Conservation (phyloP, 176 grass and related monocot genomes). For the Elaeis guineensis region DNA sequence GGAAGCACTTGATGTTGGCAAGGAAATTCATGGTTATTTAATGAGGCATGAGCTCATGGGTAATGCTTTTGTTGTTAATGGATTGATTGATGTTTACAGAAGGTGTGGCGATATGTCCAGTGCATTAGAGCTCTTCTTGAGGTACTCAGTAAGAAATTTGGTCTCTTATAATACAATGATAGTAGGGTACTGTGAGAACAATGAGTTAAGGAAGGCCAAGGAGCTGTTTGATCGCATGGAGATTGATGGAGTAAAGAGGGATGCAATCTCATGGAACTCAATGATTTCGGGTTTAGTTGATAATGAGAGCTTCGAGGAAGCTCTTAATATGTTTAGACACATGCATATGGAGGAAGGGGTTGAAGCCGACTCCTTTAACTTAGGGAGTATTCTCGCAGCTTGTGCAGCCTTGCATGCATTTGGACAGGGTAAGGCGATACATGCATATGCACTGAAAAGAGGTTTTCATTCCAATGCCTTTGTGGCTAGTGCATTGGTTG, state of each 20-base stretch:
- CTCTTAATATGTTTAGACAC: slow-evolving; percentile 20
- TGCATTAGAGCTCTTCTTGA: slow-evolving; percentile 16
- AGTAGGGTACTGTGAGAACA: slow-evolving; percentile 19
- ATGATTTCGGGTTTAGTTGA: slow-evolving; percentile 31
- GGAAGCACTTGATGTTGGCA: slow-evolving; percentile 8
- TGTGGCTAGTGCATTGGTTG: slow-evolving; percentile 20
- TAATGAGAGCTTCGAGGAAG: slow-evolving; percentile 20
- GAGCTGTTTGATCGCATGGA: slow-evolving; percentile 23
- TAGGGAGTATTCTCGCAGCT: slow-evolving; percentile 15
- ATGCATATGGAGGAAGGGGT: slow-evolving; percentile 20
- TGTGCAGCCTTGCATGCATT: slow-evolving; percentile 19
- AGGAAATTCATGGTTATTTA: slow-evolving; percentile 27
- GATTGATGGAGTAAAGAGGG: slow-evolving; percentile 20
- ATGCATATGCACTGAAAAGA: slow-evolving; percentile 19
- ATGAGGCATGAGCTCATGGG: slow-evolving; percentile 13
- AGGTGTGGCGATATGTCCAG: slow-evolving; percentile 13
- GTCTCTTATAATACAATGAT: slow-evolving; percentile 26
- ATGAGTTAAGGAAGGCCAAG: slow-evolving; percentile 18
- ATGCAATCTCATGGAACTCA: slow-evolving; percentile 25
- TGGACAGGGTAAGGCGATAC: slow-evolving; percentile 21
- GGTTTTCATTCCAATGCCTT: slow-evolving; percentile 19
- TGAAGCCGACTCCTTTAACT: slow-evolving; percentile 18
- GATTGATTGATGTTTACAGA: slow-evolving; percentile 26
- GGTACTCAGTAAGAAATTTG: slow-evolving; percentile 13
- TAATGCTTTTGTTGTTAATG: slow-evolving; percentile 24